Conservation (phyloP, 305 asterid species). For the Solanum hybrid region DNA sequence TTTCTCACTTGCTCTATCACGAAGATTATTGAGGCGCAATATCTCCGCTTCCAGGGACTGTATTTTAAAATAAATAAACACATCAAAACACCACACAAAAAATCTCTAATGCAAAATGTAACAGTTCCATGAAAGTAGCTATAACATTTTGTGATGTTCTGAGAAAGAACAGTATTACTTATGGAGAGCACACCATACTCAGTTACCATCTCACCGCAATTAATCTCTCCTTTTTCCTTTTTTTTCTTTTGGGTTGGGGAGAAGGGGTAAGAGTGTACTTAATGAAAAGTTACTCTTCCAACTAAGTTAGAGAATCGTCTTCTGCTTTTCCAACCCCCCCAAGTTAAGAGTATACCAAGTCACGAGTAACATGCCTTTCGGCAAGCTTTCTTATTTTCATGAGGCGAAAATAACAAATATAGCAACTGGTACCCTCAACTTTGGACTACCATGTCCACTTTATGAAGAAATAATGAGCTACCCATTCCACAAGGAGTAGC, state of each 20-base stretch:
- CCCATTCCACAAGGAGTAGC: neutral
- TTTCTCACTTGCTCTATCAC: constrained; percentile 78
- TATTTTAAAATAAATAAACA: constrained; percentile 11
- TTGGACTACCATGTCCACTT: neutral
- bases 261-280: neutral
- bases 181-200: neutral
- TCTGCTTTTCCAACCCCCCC: neutral
- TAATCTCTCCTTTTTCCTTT: neutral
- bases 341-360: neutral
- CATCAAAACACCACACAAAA: constrained; percentile 15
- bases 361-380: neutral
- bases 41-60: constrained; percentile 75
- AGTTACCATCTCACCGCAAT: neutral
- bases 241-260: neutral
- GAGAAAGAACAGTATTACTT: neutral
- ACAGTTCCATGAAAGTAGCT: neutral
- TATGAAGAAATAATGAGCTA: neutral
- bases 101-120: neutral
- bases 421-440: neutral
- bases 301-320: neutral
- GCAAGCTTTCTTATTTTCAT: neutral
- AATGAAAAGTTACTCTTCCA: neutral
- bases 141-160: neutral
- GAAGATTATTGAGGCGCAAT: constrained; percentile 60
- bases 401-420: neutral